phyloP scores from a whole-genome alignment of 805 yeast genomes.

The Dipodascopsis tothii region DNA sequence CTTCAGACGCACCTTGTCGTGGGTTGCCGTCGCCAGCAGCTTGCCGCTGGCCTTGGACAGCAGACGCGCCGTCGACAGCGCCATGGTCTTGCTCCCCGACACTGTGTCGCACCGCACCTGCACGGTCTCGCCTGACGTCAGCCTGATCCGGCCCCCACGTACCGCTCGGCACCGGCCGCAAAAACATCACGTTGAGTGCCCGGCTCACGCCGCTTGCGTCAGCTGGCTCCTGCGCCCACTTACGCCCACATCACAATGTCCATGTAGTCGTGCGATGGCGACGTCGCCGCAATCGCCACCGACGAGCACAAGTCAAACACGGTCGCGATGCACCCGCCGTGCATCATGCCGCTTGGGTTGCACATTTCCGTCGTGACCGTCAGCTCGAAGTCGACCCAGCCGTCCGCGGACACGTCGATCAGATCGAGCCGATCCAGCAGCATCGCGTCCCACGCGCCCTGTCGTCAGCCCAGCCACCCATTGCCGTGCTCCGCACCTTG shows the following conservation, averaged over 20 bases:
- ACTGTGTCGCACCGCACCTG: too few species aligned
- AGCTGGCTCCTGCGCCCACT: background rate
- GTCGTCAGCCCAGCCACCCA: too few species aligned
- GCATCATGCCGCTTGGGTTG: constrained; percentile 4
- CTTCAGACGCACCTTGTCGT: too few species aligned
- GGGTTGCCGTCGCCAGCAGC: background rate
- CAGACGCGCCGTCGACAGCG: too few species aligned
- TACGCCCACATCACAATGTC: too few species aligned
- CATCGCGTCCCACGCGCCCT: too few species aligned
- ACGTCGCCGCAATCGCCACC: background rate
- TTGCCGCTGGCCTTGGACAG: too few species aligned
- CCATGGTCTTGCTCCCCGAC: too few species aligned
- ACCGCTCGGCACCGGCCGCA: background rate
- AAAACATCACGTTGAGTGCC: background rate
- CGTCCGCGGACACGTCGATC: background rate
- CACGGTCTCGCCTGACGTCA: too few species aligned
- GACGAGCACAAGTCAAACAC: constrained; percentile 8
- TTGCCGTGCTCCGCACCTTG: too few species aligned
- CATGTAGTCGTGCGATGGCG: background rate
- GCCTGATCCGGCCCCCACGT: too few species aligned
- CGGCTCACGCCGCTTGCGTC: background rate
- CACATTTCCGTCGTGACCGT: background rate
- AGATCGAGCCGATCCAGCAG: too few species aligned
- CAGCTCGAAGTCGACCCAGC: background rate
- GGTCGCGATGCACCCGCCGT: constrained; percentile 14